phyloP scores from a whole-genome alignment of 371 early-diverging fungal species.

The Mucor lusitanicus region DNA sequence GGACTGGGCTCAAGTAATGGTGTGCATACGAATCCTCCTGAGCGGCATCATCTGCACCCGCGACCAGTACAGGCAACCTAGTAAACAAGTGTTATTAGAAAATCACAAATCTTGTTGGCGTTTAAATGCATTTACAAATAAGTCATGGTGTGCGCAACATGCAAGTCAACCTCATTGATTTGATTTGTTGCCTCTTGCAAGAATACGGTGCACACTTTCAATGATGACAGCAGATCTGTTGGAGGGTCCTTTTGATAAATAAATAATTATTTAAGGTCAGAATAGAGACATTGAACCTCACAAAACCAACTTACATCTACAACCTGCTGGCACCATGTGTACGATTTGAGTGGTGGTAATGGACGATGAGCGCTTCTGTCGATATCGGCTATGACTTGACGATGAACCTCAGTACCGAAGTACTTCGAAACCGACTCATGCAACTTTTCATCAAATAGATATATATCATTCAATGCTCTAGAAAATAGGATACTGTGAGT shows the following conservation, averaged over 20 bases:
- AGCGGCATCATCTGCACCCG: constrained; percentile 17
- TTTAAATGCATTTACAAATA: constrained; percentile 22
- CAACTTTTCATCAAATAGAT: constrained; percentile 21
- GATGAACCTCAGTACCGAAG: too few relatives aligned
- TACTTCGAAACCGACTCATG: constrained; percentile 16
- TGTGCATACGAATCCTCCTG: constrained; percentile 15
- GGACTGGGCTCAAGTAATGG: constrained; percentile 7
- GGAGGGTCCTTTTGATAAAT: constrained; percentile 21
- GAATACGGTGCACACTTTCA: constrained; percentile 20
- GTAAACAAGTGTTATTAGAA: constrained; percentile 19
- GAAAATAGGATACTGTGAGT: constrained; percentile 18
- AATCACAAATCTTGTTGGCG: constrained; percentile 17
- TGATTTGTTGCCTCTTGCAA: constrained; percentile 19
- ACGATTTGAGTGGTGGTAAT: too few relatives aligned
- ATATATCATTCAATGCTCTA: constrained; percentile 19
- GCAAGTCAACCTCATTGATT: constrained; percentile 15
- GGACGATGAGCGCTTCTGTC: too few relatives aligned
- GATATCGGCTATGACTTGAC: too few relatives aligned
- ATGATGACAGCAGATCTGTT: constrained; percentile 15
- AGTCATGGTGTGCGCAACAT: constrained; percentile 20
- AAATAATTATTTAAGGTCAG: too few relatives aligned
- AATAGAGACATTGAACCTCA: too few relatives aligned
- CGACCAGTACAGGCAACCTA: constrained; percentile 19
- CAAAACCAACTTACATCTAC: too few relatives aligned
- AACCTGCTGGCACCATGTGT: too few relatives aligned